Base-by-base conservation (phyloP, 1,284 basidiomycete genomes). In the Ceratobasidium sp. region DNA sequence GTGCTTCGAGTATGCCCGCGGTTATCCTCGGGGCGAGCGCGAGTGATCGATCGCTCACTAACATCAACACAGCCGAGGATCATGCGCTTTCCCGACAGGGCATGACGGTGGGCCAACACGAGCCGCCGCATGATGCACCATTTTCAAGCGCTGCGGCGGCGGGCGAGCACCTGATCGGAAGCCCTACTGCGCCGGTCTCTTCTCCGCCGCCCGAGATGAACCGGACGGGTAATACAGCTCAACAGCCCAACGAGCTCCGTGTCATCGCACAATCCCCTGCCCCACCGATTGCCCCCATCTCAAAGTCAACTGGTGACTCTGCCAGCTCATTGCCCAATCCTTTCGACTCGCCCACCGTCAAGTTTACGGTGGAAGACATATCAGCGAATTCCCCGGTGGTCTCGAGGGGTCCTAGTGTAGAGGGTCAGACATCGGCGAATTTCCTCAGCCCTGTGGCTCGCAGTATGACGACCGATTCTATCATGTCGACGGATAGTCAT, bases 1-100 rank as follows among this genome's bases (percentile, higher is more conserved):
- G 56, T 25, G 46, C 46, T 16, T 71, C 67, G 7, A 71, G 67
- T 28, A 40, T 71, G 18, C 67, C 67, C 58, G 67, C 58, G 58
- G 67, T 44, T 14, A 71, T 71, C 58, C 56, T 60, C 46, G 56
- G 46, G n/a, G 14, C 67, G 4, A 46, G 46, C 21, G n/a, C 53
- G 23, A 58, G 5, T 21, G 53, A 69, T 69, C 53, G 38, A 54
- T 48, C 66, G 59, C 40, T 23, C 21, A 61, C 40, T 16, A 46
- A 48, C 18, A 25, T 11, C 30, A 21, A n/a, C 33, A 21, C 18
- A 18, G 54, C 30, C 30, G 18, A 7, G 28, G 54, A 33, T 38
- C 28, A 18, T 7, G 36, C 28, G 5, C 54, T 28, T n/a, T 16
- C 30, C 25, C 36, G 5, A n/a, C 12, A n/a, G 28, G 33, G 54